Evolutionary conservation across 345 rosid genomes (phyloP).

Genomic region (Heritiera fomes): DNA sequence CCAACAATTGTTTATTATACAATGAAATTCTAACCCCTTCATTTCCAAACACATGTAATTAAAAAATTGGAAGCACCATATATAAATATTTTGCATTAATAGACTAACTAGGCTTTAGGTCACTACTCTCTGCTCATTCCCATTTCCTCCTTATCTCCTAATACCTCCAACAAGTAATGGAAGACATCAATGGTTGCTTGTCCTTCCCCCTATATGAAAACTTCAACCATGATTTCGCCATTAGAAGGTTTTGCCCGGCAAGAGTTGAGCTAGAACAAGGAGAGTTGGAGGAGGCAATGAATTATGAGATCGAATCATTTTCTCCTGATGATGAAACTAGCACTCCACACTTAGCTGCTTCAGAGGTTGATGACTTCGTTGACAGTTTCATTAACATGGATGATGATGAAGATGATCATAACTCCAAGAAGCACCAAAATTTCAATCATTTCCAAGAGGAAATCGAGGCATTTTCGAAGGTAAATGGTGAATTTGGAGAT

Average conservation of each 20-base stretch:
- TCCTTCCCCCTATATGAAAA: conserved; percentile 38
- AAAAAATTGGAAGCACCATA: conserved; percentile 1
- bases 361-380: conserved; percentile 58
- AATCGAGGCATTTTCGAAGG: conserved; percentile 21
- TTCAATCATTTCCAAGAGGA: conserved; percentile 24
- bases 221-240: conserved; percentile 55
- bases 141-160: conserved; percentile 6
- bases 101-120: not conserved
- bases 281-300: conserved; percentile 38
- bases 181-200: conserved; percentile 38
- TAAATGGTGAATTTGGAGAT: conserved; percentile 28
- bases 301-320: conserved; percentile 29
- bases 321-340: conserved; percentile 22
- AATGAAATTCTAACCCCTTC: not conserved
- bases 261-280: conserved; percentile 49
- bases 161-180: conserved; percentile 36
- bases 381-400: conserved; percentile 59
- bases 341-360: conserved; percentile 35
- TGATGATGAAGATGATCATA: conserved; percentile 25
- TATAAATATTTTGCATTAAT: not conserved
- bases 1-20: not conserved
- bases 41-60: conserved; percentile 21
- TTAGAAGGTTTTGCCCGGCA: conserved; percentile 63
- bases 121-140: not conserved
- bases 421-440: conserved; percentile 1